Base-by-base conservation (phyloP, 106 monocot species). In the Acanthochlamys bracteata region DNA sequence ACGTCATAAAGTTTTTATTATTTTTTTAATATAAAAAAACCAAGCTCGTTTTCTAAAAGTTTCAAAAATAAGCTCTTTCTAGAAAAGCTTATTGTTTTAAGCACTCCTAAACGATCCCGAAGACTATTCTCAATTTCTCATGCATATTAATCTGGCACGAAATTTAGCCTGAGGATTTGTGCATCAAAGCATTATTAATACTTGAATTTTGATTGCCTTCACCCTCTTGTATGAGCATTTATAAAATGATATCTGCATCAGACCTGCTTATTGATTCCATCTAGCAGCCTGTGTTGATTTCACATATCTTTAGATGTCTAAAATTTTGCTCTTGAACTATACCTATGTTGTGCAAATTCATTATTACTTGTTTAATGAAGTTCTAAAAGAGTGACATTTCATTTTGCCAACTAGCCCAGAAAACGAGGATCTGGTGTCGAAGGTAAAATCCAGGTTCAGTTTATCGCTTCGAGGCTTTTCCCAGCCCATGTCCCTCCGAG, bases 401-500 rank as follows among this genome's bases (percentile, higher is more conserved):
- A 4, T 65, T 14, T 33, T 33, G 33, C 33, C 33, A n/a, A 33
- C 23, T 24, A 24, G 22, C 19, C 14, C 11, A 66, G 76, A 79
- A 19, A 51, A 23, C 17, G 66, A 69, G 33, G 75, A 73, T 74
- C 73, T 84, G 12, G 73, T 76, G 3, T 49, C 49, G 53, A 80
- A 77, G 70, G 71, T 71, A 27, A 70, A 65, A 53, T 71, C 63
- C 11, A 69, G 70, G 24, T 77, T 85, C 67, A 61, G 52, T 63
- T 68, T 51, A 56, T 77, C 70, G 13, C 66, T 80, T 2, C 67
- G 71, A 16, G 19, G 68, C 53, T 53, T 85, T 20, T 39, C 73
- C 7, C 68, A 74, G n/a, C 80, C 74, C 13, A 77, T 80, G 74
- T 71, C 84, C 14, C 68, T 85, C 0, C 54, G 58, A 42, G 80